Evolutionary conservation across 2,329 filamentous ascomycete species (phyloP), one percentile per base, ranked within the genome.

Genomic region (Aspergillus intermedius): DNA sequence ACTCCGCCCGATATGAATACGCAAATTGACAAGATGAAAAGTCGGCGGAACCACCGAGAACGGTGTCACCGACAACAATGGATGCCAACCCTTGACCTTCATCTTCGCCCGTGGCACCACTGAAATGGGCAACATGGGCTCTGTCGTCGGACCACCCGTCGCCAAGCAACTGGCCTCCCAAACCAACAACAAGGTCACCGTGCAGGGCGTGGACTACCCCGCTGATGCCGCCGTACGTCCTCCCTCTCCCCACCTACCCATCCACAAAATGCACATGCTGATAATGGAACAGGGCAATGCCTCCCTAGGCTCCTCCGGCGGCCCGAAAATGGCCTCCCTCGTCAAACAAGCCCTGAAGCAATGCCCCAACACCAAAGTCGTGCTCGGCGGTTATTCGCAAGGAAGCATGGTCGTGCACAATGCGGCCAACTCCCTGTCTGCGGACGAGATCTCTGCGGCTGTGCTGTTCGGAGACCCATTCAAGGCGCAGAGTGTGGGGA

Each of bases 401-500:
- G 65, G 65, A 10, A 54, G 66, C 0, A 66, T 67, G 63, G 63
- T 67, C 6, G 58, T 67, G 1, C 65, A 68, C 54, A 60, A 65
- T 4, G 65, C 65, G 2, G 59, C 59, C 2, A 50, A 35, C 25
- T 52, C 48, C 19, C 69, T 69, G 43, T 55, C 34, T 57, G 65
- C 55, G 50, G 62, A 59, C 21, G 62, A 69, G 44, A 63, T 74
- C 13, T 60, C 67, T 0, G 72, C 65, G 6, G 72, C 71, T 2
- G 64, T 74, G 5, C 64, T 72, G 10, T 75, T 74, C 49, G 76
- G 65, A 21, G 73, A 77, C 49, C 76, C 75, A 2, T 68, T 75
- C 54, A 70, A 69, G 49, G 49, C 48, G 17, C 51, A 68, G 50
- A 61, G 71, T 42, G 66, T 69, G 8, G 61, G 64, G 28, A 67